A percentile compares a stretch with the other conserved stretches of the same genome.
phyloP scores from a whole-genome alignment of 108 stramenopile genomes.

The Discostella stelligeroides region DNA sequence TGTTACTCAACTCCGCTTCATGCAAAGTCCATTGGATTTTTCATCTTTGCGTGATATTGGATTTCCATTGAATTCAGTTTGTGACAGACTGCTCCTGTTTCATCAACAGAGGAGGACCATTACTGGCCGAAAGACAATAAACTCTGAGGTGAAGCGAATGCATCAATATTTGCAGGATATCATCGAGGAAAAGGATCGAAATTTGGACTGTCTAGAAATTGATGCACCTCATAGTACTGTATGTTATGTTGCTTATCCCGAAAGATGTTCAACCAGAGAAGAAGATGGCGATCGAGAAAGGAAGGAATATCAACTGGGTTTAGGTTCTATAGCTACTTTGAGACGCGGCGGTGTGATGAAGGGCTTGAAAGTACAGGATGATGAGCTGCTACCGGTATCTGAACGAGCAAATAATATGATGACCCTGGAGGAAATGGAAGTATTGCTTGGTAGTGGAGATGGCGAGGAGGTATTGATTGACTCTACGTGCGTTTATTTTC shows the following conservation, averaged over 20 bases:
- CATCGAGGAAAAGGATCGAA: constrained; percentile 12
- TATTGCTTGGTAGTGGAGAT: constrained; percentile 41
- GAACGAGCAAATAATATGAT: constrained; percentile 22
- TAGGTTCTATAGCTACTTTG: neutral
- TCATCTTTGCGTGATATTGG: constrained; percentile 30
- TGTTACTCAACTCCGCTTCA: constrained; percentile 12
- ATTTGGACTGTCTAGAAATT: too few species aligned
- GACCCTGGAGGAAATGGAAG: constrained; percentile 67
- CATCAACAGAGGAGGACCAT: constrained; percentile 13
- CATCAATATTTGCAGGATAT: constrained; percentile 6
- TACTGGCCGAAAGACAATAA: constrained; percentile 8
- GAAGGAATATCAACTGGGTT: neutral
- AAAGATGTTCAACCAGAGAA: too few species aligned
- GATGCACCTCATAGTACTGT: too few species aligned
- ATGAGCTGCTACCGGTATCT: neutral
- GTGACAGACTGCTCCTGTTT: constrained; percentile 51
- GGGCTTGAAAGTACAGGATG: neutral
- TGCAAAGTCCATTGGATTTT: constrained; percentile 34
- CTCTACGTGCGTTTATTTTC: neutral
- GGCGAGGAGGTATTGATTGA: constrained; percentile 9
- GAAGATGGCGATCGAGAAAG: neutral
- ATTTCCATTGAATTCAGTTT: constrained; percentile 68
- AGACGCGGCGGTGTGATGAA: neutral
- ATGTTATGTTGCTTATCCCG: too few species aligned
- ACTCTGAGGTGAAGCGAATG: neutral